These are phyloP conservation scores for Ziziphus jujuba DNA, from an alignment of 306 rosid genomes.

Conservation along the genomic window DNA sequence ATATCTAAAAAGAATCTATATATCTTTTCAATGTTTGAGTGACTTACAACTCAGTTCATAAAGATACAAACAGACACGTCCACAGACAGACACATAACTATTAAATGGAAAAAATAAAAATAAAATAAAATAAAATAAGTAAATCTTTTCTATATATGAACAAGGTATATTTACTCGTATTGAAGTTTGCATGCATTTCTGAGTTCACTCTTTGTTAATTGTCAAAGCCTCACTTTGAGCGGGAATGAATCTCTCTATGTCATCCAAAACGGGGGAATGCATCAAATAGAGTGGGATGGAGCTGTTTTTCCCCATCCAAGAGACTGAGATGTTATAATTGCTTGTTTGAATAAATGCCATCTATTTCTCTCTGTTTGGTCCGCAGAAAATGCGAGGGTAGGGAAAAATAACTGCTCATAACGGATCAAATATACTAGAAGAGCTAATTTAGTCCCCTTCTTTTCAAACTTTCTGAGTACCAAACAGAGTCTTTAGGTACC, in stretches of 20 bases:
- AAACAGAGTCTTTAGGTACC: slow-evolving; percentile 37
- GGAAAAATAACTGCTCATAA: slow-evolving; percentile 49
- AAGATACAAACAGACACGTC: slow-evolving; percentile 33
- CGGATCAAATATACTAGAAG: background rate
- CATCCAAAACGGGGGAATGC: slow-evolving; percentile 24
- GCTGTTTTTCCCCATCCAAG: slow-evolving; percentile 15
- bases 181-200: slow-evolving; percentile 11
- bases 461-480: slow-evolving; percentile 42
- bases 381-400: slow-evolving; percentile 51
- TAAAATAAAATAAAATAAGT: background rate
- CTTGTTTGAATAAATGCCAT: slow-evolving; percentile 16
- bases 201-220: slow-evolving; percentile 13
- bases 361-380: slow-evolving; percentile 35
- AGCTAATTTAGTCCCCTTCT: slow-evolving; percentile 48
- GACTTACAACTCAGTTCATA: slow-evolving; percentile 8
- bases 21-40: slow-evolving; percentile 5
- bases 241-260: slow-evolving; percentile 16
- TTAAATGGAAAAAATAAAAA: background rate
- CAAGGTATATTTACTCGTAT: slow-evolving; percentile 22
- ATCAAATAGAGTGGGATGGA: background rate
- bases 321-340: background rate
- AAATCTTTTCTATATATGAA: background rate
- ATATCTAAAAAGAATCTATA: background rate
- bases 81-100: background rate
- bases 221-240: background rate